These are phyloP conservation scores for Cyclotella atomus DNA, from an alignment of 108 stramenopile species.

Conservation along the genomic window DNA sequence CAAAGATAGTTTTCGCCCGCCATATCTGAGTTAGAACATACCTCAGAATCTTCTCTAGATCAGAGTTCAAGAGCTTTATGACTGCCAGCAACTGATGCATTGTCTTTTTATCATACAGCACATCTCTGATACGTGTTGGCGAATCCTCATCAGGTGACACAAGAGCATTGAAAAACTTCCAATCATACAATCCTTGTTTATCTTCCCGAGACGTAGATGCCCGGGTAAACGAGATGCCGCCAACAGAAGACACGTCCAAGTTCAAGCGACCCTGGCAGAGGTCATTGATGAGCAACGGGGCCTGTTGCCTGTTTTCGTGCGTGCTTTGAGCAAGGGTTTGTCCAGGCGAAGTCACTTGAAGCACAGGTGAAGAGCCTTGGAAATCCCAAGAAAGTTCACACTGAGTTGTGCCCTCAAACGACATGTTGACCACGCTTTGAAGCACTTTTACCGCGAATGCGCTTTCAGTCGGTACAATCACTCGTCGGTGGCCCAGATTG, in stretches of 20 bases:
- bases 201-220: conserved; percentile 83
- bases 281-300: conserved; percentile 68
- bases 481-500: conserved; percentile 75
- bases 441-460: conserved; percentile 69
- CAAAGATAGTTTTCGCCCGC: conserved; percentile 87
- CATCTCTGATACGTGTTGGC: conserved; percentile 66
- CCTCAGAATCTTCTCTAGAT: conserved; percentile 60
- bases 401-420: conserved; percentile 79
- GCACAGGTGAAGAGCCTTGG: conserved; percentile 80
- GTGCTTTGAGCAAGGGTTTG: conserved; percentile 65
- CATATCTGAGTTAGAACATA: conserved; percentile 74
- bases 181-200: conserved; percentile 82
- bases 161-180: conserved; percentile 91
- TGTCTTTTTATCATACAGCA: conserved; percentile 83
- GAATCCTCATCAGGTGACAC: conserved; percentile 87
- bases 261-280: conserved; percentile 87
- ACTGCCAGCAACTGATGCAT: conserved; percentile 83
- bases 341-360: conserved; percentile 77
- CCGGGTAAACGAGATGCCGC: conserved; percentile 81
- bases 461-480: conserved; percentile 85
- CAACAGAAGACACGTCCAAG: conserved; percentile 83
- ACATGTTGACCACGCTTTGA: conserved; percentile 81
- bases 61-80: conserved; percentile 74
- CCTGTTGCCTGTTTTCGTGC: conserved; percentile 84
- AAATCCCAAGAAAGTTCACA: conserved; percentile 91